phyloP scores from a whole-genome alignment of 305 asterid species.

The Fraxinus dipetala region DNA sequence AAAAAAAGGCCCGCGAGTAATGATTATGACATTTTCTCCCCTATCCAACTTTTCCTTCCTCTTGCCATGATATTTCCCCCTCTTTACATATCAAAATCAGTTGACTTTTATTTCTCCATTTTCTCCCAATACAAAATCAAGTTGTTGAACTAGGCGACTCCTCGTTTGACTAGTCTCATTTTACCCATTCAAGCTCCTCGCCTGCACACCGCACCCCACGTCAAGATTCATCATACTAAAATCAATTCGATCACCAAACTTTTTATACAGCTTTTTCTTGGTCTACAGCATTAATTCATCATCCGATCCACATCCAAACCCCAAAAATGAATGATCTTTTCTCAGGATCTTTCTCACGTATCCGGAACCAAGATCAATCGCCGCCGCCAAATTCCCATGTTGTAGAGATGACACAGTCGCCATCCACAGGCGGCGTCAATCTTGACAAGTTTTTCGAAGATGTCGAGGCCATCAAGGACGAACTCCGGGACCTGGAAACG shows the following conservation, averaged over 20 bases:
- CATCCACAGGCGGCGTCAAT: slow-evolving; percentile 51
- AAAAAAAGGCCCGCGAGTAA: not conserved
- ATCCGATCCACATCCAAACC: not conserved
- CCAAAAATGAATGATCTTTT: slow-evolving; percentile 42
- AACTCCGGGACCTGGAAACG: slow-evolving; percentile 61
- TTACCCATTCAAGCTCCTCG: slow-evolving; percentile 18
- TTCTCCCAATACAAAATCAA: not conserved
- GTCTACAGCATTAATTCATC: not conserved
- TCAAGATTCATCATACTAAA: not conserved
- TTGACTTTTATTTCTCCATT: slow-evolving; percentile 16
- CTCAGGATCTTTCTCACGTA: slow-evolving; percentile 46
- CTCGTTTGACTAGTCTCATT: slow-evolving; percentile 23
- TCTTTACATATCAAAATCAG: not conserved
- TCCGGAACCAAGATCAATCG: slow-evolving; percentile 34
- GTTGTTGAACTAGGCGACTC: slow-evolving; percentile 21
- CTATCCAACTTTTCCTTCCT: not conserved
- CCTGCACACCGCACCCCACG: not conserved
- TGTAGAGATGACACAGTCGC: slow-evolving; percentile 51
- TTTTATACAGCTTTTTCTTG: not conserved
- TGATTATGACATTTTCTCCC: not conserved
- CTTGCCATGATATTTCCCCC: not conserved
- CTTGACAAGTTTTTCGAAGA: slow-evolving; percentile 75
- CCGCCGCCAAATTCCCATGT: slow-evolving; percentile 34
- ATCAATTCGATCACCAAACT: not conserved
- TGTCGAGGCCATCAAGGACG: slow-evolving; percentile 73